Conservation (phyloP, 1,139 yeast genomes). For the Arxiozyma telluris region DNA sequence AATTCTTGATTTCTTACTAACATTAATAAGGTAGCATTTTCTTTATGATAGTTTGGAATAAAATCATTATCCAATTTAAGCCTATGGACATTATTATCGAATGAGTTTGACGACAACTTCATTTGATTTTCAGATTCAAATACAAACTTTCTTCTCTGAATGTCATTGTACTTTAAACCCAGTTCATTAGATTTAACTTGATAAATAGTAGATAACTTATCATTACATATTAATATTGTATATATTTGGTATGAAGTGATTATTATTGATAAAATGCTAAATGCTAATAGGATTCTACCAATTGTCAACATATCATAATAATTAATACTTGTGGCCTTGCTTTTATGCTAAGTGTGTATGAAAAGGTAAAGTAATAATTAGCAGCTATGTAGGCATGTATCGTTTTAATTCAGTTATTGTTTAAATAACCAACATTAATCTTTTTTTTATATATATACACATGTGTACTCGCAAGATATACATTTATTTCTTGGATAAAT, state of each 20-base stretch:
- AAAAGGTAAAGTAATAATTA: neutral
- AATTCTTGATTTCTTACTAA: conserved; percentile 63
- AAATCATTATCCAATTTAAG: conserved; percentile 3
- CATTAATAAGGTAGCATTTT: conserved; percentile 60
- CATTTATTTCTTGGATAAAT: neutral
- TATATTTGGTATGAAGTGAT: neutral
- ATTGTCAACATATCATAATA: neutral
- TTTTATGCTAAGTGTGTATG: too few relatives aligned
- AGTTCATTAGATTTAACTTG: neutral
- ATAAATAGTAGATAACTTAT: neutral
- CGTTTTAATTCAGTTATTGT: neutral
- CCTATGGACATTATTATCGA: conserved; percentile 32
- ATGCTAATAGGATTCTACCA: neutral
- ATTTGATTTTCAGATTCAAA: conserved; percentile 4
- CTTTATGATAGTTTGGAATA: conserved; percentile 24
- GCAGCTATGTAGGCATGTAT: neutral
- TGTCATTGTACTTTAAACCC: neutral
- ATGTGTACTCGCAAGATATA: neutral
- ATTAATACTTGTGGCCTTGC: too few relatives aligned
- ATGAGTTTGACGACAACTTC: conserved; percentile 14
- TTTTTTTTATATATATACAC: neutral
- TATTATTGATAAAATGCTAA: neutral
- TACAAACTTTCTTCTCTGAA: neutral
- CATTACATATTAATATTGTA: neutral
- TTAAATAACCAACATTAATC: neutral